A percentile compares a stretch with the other conserved stretches of the same genome.
Conservation (phyloP, 352 stramenopile genomes). For the Pythium volutum region DNA sequence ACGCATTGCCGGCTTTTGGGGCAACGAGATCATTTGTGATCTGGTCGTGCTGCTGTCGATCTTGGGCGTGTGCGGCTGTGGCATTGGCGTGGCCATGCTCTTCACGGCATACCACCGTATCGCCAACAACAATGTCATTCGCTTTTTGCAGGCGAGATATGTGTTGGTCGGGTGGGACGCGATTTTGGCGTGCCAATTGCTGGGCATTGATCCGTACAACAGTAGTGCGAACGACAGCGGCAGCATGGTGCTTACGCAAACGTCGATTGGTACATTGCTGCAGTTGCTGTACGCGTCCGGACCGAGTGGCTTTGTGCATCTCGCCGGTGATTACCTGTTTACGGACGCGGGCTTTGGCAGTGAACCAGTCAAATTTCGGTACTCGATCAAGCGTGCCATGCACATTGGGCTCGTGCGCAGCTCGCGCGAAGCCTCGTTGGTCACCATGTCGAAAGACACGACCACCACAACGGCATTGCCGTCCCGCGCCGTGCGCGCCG, state of each 20-base stretch:
- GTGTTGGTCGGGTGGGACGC: slow-evolving; percentile 50
- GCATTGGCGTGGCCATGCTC: slow-evolving; percentile 32
- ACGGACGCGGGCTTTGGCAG: slow-evolving; percentile 34
- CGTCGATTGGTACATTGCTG: slow-evolving; percentile 37
- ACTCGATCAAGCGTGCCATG: slow-evolving; percentile 30
- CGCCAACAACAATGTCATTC: slow-evolving; percentile 46
- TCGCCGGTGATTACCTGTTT: slow-evolving; percentile 57
- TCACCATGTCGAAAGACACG: too few relatives aligned
- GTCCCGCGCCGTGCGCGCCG: too few relatives aligned
- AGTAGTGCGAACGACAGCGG: slow-evolving; percentile 21
- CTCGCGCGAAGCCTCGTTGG: too few relatives aligned
- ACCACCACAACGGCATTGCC: too few relatives aligned
- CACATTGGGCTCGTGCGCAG: slow-evolving; percentile 41
- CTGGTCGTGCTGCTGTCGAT: slow-evolving; percentile 37
- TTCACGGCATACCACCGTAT: slow-evolving; percentile 36
- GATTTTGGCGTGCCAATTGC: slow-evolving; percentile 28
- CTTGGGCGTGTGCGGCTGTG: slow-evolving; percentile 26
- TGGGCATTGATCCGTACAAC: slow-evolving; percentile 50
- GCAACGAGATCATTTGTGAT: slow-evolving; percentile 55
- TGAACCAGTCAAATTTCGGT: slow-evolving; percentile 31
- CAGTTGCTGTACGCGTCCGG: slow-evolving; percentile 50
- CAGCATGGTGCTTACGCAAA: slow-evolving; percentile 29
- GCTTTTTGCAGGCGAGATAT: slow-evolving; percentile 47
- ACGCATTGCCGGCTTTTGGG: slow-evolving; percentile 41
- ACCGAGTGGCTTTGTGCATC: slow-evolving; percentile 38